Conservation (phyloP, 441 rosid species). For the Bruguiera hainesii region DNA sequence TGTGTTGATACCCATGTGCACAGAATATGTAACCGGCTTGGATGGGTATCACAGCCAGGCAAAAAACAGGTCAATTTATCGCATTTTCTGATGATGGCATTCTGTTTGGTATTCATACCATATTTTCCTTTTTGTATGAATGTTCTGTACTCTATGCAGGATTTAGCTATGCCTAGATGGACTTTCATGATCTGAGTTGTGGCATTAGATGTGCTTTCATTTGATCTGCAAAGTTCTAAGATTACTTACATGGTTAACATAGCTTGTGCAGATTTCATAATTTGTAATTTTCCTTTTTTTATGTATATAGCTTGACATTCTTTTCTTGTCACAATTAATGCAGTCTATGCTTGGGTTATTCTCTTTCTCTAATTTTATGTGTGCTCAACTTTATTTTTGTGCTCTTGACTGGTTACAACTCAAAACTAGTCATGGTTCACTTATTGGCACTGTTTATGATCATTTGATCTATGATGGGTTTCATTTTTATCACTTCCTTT, state of each 20-base stretch:
- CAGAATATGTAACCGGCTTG: slow-evolving; percentile 90
- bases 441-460: not conserved
- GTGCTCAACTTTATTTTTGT: not conserved
- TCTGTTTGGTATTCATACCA: not conserved
- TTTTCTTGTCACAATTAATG: not conserved
- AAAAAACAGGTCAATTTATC: slow-evolving; percentile 46
- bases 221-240: not conserved
- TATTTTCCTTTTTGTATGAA: not conserved
- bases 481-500: not conserved
- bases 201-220: too few relatives aligned
- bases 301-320: too few relatives aligned
- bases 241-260: not conserved
- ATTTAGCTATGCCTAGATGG: too few relatives aligned
- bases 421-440: too few relatives aligned
- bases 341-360: not conserved
- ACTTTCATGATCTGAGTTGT: too few relatives aligned
- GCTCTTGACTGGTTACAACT: too few relatives aligned
- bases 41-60: slow-evolving; percentile 81
- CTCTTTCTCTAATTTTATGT: not conserved
- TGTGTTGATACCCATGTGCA: slow-evolving; percentile 97
- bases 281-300: too few relatives aligned
- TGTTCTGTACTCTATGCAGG: too few relatives aligned
- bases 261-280: too few relatives aligned
- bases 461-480: not conserved
- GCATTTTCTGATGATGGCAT: slow-evolving; percentile 8